Conservation (phyloP, 805 yeast genomes). For the Kodamaea neixiangensis region DNA sequence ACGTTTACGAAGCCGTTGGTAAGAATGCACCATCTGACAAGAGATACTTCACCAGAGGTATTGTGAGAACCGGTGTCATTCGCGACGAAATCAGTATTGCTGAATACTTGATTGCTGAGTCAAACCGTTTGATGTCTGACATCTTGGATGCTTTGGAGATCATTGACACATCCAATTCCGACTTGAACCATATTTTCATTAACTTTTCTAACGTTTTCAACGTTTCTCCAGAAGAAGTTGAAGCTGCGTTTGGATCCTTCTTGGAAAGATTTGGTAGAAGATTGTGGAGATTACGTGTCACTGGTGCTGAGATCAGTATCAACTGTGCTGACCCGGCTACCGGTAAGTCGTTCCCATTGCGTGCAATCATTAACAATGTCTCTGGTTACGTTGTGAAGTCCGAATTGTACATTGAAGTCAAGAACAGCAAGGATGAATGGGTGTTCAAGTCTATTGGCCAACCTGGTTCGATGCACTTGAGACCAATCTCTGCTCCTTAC, state of each 20-base stretch:
- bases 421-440: slow-evolving; percentile 93
- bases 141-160: slow-evolving; percentile 93
- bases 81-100: slow-evolving; percentile 91
- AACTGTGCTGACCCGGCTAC: slow-evolving; percentile 88
- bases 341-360: slow-evolving; percentile 90
- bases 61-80: slow-evolving; percentile 92
- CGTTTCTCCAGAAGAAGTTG: slow-evolving; percentile 92
- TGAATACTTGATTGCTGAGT: slow-evolving; percentile 94
- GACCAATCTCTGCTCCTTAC: slow-evolving; percentile 94
- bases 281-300: slow-evolving; percentile 93
- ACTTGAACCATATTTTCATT: slow-evolving; percentile 94
- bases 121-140: slow-evolving; percentile 93
- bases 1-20: slow-evolving; percentile 95
- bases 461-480: slow-evolving; percentile 96
- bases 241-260: slow-evolving; percentile 96
- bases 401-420: slow-evolving; percentile 91
- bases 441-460: slow-evolving; percentile 92
- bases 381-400: slow-evolving; percentile 97
- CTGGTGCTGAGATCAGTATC: slow-evolving; percentile 96
- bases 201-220: slow-evolving; percentile 96
- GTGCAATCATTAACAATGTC: slow-evolving; percentile 95
- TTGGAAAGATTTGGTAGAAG: slow-evolving; percentile 96
- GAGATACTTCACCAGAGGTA: slow-evolving; percentile 96
- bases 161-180: slow-evolving; percentile 92
- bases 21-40: slow-evolving; percentile 91